Evolutionary conservation across 306 rosid genomes (phyloP), one percentile per base, ranked within the genome.

Genomic region (Canavalia gladiata): DNA sequence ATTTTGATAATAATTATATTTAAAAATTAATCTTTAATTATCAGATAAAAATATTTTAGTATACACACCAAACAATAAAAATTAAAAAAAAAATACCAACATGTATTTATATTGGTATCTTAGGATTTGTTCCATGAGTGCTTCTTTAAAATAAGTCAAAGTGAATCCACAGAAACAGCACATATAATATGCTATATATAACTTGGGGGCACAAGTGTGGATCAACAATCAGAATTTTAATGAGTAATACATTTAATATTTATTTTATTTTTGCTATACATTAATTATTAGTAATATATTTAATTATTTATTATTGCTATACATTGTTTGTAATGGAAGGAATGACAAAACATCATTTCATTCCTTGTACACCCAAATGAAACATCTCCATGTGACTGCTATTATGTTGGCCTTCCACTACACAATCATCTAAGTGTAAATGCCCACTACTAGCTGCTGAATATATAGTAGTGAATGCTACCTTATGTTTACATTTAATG

Each of bases 371-470:
- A 11, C 34, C 28, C 68, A 62, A 62, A 10, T 63, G 9, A 63
- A 63, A 35, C 68, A 64, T 64, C 1, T 37, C 47, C 47, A 62
- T 62, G 68, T 62, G 68, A 35, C 46, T 62, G 68, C 25, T 62
- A 62, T 62, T 33, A 62, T 62, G 29, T 63, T 34, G 25, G 25
- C 68, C 68, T 62, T 62, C 28, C 6, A 13, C 45, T 2, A 35
- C 46, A 63, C 47, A 63, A 63, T 63, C 29, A 63, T 63, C 47
- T 63, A 35, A 34, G 4, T 37, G 41, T 37, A 37, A 37, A 35
- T 11, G 29, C 25, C 68, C 45, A 62, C 45, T 35, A 33, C 28
- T 4, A 11, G 4, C 43, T 35, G 45, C 18, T 12, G 8, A 2
- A 0, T 0, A 37, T 37, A 18, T 18, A 18, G 41, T 2, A 37